Conservation (phyloP, 2,329 filamentous ascomycete genomes). For the Aspergillus felis region DNA sequence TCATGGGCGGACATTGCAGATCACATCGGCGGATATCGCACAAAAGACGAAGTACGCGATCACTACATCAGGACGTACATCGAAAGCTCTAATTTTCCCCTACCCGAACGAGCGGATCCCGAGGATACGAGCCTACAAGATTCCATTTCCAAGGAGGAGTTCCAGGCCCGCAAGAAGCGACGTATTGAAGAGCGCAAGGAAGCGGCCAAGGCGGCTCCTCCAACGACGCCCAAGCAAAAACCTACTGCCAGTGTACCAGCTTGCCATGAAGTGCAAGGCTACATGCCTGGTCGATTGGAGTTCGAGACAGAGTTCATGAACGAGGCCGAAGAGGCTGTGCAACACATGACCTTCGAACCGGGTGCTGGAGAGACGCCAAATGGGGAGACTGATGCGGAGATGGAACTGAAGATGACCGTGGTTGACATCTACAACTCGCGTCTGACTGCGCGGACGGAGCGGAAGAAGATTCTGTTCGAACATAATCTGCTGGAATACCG, state of each 20-base stretch:
- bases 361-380: slow-evolving; percentile 90
- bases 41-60: slow-evolving; percentile 91
- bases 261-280: slow-evolving; percentile 97
- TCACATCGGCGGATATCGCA: slow-evolving; percentile 91
- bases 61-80: slow-evolving; percentile 90
- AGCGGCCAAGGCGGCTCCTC: slow-evolving; percentile 75
- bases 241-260: slow-evolving; percentile 92
- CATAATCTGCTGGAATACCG: slow-evolving; percentile 90
- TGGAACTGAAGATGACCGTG: slow-evolving; percentile 94
- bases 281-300: slow-evolving; percentile 95
- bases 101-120: slow-evolving; percentile 82
- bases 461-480: slow-evolving; percentile 96
- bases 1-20: slow-evolving; percentile 98
- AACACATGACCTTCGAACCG: slow-evolving; percentile 97
- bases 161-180: slow-evolving; percentile 87
- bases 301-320: slow-evolving; percentile 98
- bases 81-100: slow-evolving; percentile 75
- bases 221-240: slow-evolving; percentile 86
- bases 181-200: slow-evolving; percentile 91
- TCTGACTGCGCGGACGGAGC: slow-evolving; percentile 82
- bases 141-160: slow-evolving; percentile 81
- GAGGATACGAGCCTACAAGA: slow-evolving; percentile 74
- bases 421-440: slow-evolving; percentile 98
- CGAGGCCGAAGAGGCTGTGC: slow-evolving; percentile 95
- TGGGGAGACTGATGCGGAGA: slow-evolving; percentile 86